Conservation (phyloP, 179 eudicot species). For the Vitellaria paradoxa region DNA sequence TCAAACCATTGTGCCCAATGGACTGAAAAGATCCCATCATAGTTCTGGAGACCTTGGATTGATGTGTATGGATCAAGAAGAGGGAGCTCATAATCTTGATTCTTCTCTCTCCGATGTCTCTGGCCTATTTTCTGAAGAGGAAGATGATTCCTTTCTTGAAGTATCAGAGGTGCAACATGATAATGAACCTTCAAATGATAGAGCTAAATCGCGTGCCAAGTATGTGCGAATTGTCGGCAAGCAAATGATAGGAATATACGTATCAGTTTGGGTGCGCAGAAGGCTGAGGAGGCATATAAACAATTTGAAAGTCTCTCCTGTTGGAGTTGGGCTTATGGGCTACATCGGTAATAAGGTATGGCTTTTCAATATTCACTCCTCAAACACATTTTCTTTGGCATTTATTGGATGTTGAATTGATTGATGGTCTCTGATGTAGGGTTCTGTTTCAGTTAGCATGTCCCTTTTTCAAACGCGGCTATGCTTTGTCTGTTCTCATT, state of each 20-base stretch:
- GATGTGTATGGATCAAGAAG: constrained; percentile 35
- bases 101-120: constrained; percentile 39
- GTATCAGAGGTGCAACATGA: constrained; percentile 24
- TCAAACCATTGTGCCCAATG: constrained; percentile 25
- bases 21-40: constrained; percentile 45
- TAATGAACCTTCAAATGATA: constrained; percentile 15
- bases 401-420: background rate
- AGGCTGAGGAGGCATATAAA: constrained; percentile 76
- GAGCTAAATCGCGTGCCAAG: constrained; percentile 27
- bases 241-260: constrained; percentile 96
- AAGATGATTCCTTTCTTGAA: constrained; percentile 42
- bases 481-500: constrained; percentile 95
- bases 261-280: constrained; percentile 88
- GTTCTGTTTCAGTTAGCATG: constrained; percentile 94
- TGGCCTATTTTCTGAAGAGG: constrained; percentile 50
- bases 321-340: constrained; percentile 98
- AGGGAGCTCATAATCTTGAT: constrained; percentile 34
- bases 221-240: constrained; percentile 87
- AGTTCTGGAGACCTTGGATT: constrained; percentile 58
- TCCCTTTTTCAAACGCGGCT: constrained; percentile 79
- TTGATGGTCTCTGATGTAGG: constrained; percentile 44
- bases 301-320: constrained; percentile 82
- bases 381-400: background rate
- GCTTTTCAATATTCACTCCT: background rate
- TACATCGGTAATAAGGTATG: constrained; percentile 99